phyloP scores from a whole-genome alignment of 371 early-diverging fungal species.

The Lichtheimia ramosa region DNA sequence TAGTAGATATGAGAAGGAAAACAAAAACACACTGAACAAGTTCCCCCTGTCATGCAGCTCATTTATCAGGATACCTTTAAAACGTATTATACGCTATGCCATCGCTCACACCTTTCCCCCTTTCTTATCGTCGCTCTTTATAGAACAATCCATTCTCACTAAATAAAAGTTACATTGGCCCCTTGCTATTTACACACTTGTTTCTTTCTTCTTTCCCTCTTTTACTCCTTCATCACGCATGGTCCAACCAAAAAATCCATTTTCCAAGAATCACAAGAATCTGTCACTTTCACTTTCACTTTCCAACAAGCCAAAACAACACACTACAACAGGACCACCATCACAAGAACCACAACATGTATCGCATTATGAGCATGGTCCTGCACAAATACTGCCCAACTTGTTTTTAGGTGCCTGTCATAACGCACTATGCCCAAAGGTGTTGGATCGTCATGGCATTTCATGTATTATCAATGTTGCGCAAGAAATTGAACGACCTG shows the following conservation, averaged over 20 bases:
- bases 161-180: too few species aligned
- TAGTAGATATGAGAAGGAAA: too few species aligned
- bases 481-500: conserved; percentile 48
- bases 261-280: conserved; percentile 19
- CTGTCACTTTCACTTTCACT: conserved; percentile 14
- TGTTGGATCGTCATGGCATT: conserved; percentile 48
- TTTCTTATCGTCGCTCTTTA: too few species aligned
- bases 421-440: conserved; percentile 46
- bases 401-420: conserved; percentile 70
- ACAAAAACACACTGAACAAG: too few species aligned
- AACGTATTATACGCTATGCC: too few species aligned
- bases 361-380: conserved; percentile 40
- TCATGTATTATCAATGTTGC: conserved; percentile 74
- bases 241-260: neutral
- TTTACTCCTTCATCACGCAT: neutral
- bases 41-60: too few species aligned
- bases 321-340: neutral
- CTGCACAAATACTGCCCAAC: conserved; percentile 63
- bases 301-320: neutral
- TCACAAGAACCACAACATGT: conserved; percentile 8
- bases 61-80: too few species aligned
- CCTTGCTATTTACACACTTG: too few species aligned
- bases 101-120: too few species aligned
- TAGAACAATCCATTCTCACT: too few species aligned
- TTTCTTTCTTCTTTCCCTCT: too few species aligned